phyloP scores from a whole-genome alignment of 140 eudicot genomes.

The Senecio squalidus region DNA sequence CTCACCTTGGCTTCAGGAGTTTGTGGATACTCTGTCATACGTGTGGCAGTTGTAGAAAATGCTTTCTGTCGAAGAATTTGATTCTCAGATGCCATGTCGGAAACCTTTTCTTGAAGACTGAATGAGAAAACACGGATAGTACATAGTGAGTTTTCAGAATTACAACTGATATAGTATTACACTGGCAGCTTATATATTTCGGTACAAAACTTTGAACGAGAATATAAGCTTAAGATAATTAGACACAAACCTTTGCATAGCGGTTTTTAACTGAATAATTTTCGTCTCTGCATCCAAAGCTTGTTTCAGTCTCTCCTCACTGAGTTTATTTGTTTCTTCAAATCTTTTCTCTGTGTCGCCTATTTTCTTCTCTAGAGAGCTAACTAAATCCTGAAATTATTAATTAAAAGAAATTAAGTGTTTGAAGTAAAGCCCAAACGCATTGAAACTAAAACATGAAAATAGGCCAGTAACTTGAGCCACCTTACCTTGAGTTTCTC shows the following conservation, averaged over 20 bases:
- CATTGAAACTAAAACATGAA: constrained; percentile 5
- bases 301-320: constrained; percentile 91
- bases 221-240: constrained; percentile 3
- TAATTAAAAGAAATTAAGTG: not conserved
- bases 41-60: constrained; percentile 36
- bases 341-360: constrained; percentile 88
- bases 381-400: constrained; percentile 62
- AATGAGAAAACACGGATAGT: constrained; percentile 14
- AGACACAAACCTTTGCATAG: constrained; percentile 68
- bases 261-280: constrained; percentile 70
- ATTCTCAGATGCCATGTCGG: constrained; percentile 81
- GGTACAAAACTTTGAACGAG: not conserved
- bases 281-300: constrained; percentile 90
- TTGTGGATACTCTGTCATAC: constrained; percentile 40
- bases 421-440: constrained; percentile 11
- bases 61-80: constrained; percentile 73
- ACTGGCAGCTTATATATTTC: not conserved
- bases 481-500: constrained; percentile 76
- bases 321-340: constrained; percentile 81
- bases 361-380: constrained; percentile 75
- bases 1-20: constrained; percentile 45
- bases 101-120: constrained; percentile 87
- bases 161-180: not conserved
- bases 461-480: constrained; percentile 3
- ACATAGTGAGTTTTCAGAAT: constrained; percentile 3